Percentiles rank a stretch among this genome's conserved stretches.
Evolutionary conservation across 2,329 filamentous ascomycete species (phyloP).

Genomic region (Penicillium sp.): DNA sequence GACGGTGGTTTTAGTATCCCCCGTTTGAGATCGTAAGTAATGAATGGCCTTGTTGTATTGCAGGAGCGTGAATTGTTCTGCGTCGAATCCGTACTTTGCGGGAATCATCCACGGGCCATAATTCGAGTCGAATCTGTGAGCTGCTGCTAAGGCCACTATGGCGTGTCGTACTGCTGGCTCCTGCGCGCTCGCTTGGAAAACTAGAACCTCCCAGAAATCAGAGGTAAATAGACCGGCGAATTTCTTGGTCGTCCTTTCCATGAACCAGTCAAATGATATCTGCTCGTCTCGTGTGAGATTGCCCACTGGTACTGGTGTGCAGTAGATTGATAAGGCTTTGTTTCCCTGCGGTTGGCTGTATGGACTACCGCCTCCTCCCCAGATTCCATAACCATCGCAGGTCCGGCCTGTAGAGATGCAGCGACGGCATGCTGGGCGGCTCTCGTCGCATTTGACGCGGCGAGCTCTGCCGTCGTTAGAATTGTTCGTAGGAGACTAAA

Average conservation of each 20-base stretch:
- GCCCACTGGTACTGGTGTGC: conserved; percentile 9
- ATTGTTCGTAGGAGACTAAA: background rate
- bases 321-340: conserved; percentile 12
- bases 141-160: conserved; percentile 39
- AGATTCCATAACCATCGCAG: conserved; percentile 43
- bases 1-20: conserved; percentile 24
- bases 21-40: conserved; percentile 31
- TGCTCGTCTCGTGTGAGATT: conserved; percentile 21
- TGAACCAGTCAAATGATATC: conserved; percentile 28
- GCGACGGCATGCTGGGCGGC: conserved; percentile 32
- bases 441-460: conserved; percentile 38
- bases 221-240: conserved; percentile 35
- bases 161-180: conserved; percentile 44
- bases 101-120: conserved; percentile 2
- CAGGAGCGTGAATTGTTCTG: conserved; percentile 33
- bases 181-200: conserved; percentile 37
- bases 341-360: conserved; percentile 19
- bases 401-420: conserved; percentile 34
- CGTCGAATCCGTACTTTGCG: conserved; percentile 13
- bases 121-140: conserved; percentile 25
- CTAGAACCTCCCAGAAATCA: conserved; percentile 38
- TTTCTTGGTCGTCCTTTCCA: conserved; percentile 23
- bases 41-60: conserved; percentile 41
- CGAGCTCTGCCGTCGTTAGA: conserved; percentile 18
- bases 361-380: conserved; percentile 35